These are phyloP conservation scores for Athelia sp. DNA, from an alignment of 1,284 basidiomycete species.

Conservation along the genomic window DNA sequence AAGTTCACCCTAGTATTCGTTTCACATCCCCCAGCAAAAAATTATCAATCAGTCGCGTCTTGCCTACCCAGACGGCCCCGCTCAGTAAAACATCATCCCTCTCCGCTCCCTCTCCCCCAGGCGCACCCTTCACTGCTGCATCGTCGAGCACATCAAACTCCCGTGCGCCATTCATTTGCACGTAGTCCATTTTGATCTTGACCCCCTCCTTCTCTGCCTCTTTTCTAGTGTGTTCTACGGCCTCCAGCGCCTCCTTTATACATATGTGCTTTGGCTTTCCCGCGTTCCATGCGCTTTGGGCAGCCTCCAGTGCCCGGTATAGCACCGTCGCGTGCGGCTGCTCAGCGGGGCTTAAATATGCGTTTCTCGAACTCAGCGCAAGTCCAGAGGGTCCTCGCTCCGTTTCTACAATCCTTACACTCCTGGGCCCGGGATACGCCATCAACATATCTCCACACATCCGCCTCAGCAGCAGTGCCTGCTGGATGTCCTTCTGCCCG, in stretches of 20 bases:
- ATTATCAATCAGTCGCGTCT: slow-evolving; percentile 93
- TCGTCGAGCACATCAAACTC: slow-evolving; percentile 57
- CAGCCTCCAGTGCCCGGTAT: slow-evolving; percentile 62
- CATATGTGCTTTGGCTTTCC: slow-evolving; percentile 52
- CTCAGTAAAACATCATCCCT: slow-evolving; percentile 67
- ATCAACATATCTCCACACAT: slow-evolving; percentile 81
- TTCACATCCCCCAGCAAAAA: slow-evolving; percentile 62
- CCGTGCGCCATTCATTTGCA: slow-evolving; percentile 82
- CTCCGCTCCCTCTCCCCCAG: slow-evolving; percentile 22
- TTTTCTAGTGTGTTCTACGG: slow-evolving; percentile 25
- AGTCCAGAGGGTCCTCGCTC: slow-evolving; percentile 64
- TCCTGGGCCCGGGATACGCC: slow-evolving; percentile 64
- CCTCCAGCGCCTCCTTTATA: slow-evolving; percentile 36
- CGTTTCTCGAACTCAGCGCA: slow-evolving; percentile 90
- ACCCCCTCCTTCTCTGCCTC: slow-evolving; percentile 43
- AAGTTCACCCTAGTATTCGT: neutral
- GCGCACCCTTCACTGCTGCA: slow-evolving; percentile 15
- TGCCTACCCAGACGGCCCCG: slow-evolving; percentile 85
- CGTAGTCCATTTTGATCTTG: slow-evolving; percentile 73
- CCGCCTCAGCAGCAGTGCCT: slow-evolving; percentile 84
- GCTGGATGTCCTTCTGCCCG: slow-evolving; percentile 98
- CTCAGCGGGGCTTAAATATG: slow-evolving; percentile 71
- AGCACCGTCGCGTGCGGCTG: slow-evolving; percentile 64
- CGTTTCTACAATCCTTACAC: slow-evolving; percentile 82
- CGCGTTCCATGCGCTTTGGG: slow-evolving; percentile 46